Base-by-base conservation (phyloP, 257 asterid genomes). In the Solanum arcanum region DNA sequence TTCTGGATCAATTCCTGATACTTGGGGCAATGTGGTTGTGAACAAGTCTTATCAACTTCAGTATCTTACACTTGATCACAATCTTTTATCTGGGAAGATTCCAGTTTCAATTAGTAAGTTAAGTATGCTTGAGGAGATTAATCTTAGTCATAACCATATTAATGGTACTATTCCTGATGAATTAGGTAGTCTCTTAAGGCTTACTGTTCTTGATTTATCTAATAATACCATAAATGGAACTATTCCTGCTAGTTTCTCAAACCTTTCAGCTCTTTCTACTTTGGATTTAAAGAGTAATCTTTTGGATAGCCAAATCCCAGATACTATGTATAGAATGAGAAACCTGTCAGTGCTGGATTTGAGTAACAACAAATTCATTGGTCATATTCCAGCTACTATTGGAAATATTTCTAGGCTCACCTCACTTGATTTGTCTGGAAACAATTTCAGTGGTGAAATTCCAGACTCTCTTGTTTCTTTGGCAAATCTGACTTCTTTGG, bases 371-470 rank as follows among this genome's bases (percentile, higher is more conserved):
- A 90, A 77, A 60, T 75, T 95, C 88, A 75, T 47, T 2, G 98
- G 97, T 23, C 87, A 39, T 16, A 93, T 95, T 42, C 99, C 99
- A 7, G 93, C 83, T 13, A 74, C 87, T 20, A 88, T 96, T 14
- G 96, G 94, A 27, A 92, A 93, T 72, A 87, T 96, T 37, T 86
- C 95, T 27, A 64, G 90, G 23, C 49, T 96, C 37, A 88, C 92
- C 20, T 31, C 85, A 20, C 96, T 96, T 64, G 94, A 95, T 89
- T 87, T 96, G n/a, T 95, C 98, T 9, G 85, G 87, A 82, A 95
- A 96, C 92, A 90, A 93, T 77, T 86, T 96, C 74, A 90, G 92
- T 3, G 99, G 99, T 25, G 93, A 91, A 89, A 95, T 97, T 59
- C 98, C 99, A 6, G 8, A 3, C 44, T 91, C 98, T 37, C 89